Evolutionary conservation across 176 grass and related monocot genomes (phyloP).

Genomic region (Carex pumila): DNA sequence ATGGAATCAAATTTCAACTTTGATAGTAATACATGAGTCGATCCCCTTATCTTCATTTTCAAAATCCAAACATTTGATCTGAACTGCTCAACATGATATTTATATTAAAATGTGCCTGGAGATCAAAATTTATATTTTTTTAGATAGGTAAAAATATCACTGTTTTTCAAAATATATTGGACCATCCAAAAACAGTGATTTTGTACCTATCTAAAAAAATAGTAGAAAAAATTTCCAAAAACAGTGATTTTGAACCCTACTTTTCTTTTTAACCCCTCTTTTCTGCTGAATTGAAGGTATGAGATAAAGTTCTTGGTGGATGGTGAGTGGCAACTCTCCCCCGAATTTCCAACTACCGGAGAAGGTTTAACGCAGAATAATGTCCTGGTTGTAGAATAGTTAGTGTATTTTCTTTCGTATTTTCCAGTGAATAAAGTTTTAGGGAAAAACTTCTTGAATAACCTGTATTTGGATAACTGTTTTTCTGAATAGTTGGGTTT

Average conservation of each 20-base stretch:
- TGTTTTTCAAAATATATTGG: too few relatives aligned
- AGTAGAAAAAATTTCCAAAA: too few relatives aligned
- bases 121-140: too few relatives aligned
- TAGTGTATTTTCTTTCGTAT: neutral
- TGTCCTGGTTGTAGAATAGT: slow-evolving; percentile 42
- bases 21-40: neutral
- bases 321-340: slow-evolving; percentile 76
- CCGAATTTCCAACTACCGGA: slow-evolving; percentile 51
- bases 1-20: neutral
- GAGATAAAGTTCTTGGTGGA: slow-evolving; percentile 97
- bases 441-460: neutral
- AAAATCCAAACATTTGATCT: too few relatives aligned
- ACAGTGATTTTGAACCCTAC: too few relatives aligned
- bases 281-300: slow-evolving; percentile 45
- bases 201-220: too few relatives aligned
- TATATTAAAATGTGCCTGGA: too few relatives aligned
- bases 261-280: neutral
- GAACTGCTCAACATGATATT: too few relatives aligned
- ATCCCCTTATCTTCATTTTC: too few relatives aligned
- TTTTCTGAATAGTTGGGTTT: slow-evolving; percentile 2
- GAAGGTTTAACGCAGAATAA: slow-evolving; percentile 70
- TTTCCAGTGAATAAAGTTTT: neutral
- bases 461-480: neutral
- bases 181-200: too few relatives aligned
- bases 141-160: too few relatives aligned